These are phyloP conservation scores for Globisporangium recalcitrans DNA, from an alignment of 352 stramenopile species.

Conservation along the genomic window DNA sequence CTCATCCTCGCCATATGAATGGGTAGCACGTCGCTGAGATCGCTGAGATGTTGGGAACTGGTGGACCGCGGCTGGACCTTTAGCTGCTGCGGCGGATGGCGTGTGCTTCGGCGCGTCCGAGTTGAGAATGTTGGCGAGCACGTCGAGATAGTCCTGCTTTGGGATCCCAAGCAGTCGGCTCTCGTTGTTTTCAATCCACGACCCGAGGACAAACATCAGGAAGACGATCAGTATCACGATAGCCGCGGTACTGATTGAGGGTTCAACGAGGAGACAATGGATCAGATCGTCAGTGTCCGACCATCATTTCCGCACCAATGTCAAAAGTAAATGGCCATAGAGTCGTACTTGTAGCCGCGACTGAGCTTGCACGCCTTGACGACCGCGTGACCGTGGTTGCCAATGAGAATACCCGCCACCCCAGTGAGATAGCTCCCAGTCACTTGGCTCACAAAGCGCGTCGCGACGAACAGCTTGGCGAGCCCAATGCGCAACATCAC, in stretches of 20 bases:
- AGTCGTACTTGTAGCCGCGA: slow-evolving; percentile 32
- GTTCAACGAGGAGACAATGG: neutral
- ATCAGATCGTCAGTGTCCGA: neutral
- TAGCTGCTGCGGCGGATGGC: neutral
- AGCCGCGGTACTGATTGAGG: slow-evolving; percentile 25
- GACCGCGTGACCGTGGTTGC: slow-evolving; percentile 50
- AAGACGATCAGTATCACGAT: slow-evolving; percentile 46
- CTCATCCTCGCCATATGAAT: neutral
- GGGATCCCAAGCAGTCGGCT: slow-evolving; percentile 56
- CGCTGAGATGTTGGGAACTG: slow-evolving; percentile 3
- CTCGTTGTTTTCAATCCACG: slow-evolving; percentile 76
- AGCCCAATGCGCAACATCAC: slow-evolving; percentile 31
- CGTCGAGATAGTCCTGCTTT: slow-evolving; percentile 56
- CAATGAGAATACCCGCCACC: slow-evolving; percentile 43
- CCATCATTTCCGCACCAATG: neutral
- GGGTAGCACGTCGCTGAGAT: neutral
- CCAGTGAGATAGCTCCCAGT: slow-evolving; percentile 60
- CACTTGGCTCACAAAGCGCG: slow-evolving; percentile 53
- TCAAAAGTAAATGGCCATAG: neutral
- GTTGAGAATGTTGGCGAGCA: slow-evolving; percentile 59
- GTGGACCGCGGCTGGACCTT: neutral
- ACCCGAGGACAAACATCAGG: slow-evolving; percentile 44
- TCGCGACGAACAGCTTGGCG: slow-evolving; percentile 35
- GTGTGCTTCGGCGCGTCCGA: slow-evolving; percentile 23
- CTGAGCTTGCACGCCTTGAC: slow-evolving; percentile 43